Conservation (phyloP, 768 basidiomycete genomes). For the Inosperma sp. region DNA sequence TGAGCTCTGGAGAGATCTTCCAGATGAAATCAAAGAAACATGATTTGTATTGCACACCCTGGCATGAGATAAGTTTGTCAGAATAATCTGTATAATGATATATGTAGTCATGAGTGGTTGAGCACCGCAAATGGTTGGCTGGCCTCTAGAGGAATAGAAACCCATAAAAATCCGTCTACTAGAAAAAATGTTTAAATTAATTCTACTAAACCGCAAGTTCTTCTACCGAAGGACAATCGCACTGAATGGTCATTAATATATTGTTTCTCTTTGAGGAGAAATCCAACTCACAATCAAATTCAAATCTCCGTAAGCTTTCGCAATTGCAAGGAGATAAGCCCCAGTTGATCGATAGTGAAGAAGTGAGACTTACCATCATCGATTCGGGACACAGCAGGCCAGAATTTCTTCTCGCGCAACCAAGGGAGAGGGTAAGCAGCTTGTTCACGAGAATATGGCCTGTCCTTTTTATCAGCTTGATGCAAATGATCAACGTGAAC, state of each 20-base stretch:
- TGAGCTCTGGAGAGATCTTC: slow-evolving; percentile 30
- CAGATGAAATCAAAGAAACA: slow-evolving; percentile 19
- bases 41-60: slow-evolving; percentile 10
- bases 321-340: slow-evolving; percentile 2
- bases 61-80: neutral
- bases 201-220: slow-evolving; percentile 46
- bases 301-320: slow-evolving; percentile 82
- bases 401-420: slow-evolving; percentile 88
- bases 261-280: slow-evolving; percentile 5
- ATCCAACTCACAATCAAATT: slow-evolving; percentile 71
- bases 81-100: slow-evolving; percentile 26
- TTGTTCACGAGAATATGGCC: slow-evolving; percentile 84
- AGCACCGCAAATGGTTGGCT: slow-evolving; percentile 49
- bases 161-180: slow-evolving; percentile 29
- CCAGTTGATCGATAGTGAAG: neutral
- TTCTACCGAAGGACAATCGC: slow-evolving; percentile 83
- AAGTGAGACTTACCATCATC: slow-evolving; percentile 71
- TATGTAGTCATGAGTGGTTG: slow-evolving; percentile 57
- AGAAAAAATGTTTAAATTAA: slow-evolving; percentile 14
- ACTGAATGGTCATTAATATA: slow-evolving; percentile 40
- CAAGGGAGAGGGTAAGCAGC: slow-evolving; percentile 89
- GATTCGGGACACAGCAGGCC: slow-evolving; percentile 89
- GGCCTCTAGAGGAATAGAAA: slow-evolving; percentile 51
- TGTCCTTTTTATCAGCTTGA: slow-evolving; percentile 25
- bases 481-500: neutral